Conservation (phyloP, 306 rosid genomes). For the Gastrolobium villosum region DNA sequence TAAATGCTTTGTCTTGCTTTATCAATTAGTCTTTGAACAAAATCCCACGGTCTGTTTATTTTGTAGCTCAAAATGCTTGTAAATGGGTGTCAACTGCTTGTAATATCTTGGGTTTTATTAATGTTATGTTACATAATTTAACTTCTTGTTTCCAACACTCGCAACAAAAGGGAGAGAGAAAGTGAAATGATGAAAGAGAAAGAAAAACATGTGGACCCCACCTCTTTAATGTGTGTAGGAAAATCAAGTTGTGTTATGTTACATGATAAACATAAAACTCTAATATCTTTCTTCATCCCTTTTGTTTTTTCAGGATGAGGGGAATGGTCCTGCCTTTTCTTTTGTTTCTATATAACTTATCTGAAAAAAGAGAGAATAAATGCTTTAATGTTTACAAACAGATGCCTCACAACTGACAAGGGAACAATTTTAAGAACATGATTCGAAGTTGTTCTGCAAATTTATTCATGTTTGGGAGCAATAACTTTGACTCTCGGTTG, state of each 20-base stretch:
- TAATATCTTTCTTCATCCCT: neutral
- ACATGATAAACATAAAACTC: too few species aligned
- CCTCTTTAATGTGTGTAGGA: too few species aligned
- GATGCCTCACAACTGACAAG: neutral
- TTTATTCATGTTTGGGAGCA: neutral
- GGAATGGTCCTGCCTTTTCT: neutral
- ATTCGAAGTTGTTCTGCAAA: conserved; percentile 20
- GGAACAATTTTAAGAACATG: neutral
- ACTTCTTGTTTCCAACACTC: too few species aligned
- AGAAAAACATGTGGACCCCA: too few species aligned
- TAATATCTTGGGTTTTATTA: too few species aligned
- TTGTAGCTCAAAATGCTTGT: neutral
- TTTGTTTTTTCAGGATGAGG: neutral
- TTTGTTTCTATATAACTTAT: conserved; percentile 8
- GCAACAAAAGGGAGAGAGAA: too few species aligned
- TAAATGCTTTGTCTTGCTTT: conserved; percentile 43
- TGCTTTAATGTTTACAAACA: neutral
- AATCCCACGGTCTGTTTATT: neutral
- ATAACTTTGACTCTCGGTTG: neutral
- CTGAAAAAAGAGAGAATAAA: neutral
- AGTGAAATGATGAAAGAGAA: too few species aligned
- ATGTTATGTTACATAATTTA: too few species aligned
- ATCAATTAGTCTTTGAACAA: conserved; percentile 5
- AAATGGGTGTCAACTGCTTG: neutral
- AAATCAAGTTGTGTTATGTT: too few species aligned